Evolutionary conservation across 345 rosid species (phyloP).

Genomic region (Durio zibethinus): DNA sequence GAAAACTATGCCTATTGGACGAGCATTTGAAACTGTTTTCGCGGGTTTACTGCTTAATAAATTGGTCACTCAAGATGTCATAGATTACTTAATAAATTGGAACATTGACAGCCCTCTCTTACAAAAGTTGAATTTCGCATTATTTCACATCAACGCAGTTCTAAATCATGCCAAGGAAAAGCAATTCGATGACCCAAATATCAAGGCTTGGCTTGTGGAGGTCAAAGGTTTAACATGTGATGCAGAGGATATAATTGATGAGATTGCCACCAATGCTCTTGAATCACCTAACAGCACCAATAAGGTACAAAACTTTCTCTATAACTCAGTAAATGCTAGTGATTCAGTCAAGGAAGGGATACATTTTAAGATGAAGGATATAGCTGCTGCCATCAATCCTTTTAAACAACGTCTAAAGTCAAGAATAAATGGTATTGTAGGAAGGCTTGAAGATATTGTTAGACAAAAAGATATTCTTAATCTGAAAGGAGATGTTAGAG

Average conservation of each 20-base stretch:
- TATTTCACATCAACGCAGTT: neutral
- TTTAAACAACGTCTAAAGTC: neutral
- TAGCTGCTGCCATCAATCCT: neutral
- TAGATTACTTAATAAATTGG: neutral
- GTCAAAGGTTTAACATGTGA: neutral
- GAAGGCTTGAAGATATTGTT: neutral
- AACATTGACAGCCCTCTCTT: neutral
- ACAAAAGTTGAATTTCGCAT: neutral
- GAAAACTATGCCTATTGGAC: neutral
- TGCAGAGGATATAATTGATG: neutral
- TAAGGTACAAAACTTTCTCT: neutral
- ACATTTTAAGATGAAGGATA: neutral
- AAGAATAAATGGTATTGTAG: neutral
- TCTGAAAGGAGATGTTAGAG: neutral
- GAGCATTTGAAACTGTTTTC: neutral
- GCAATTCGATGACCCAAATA: neutral
- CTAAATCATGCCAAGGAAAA: neutral
- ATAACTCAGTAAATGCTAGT: neutral
- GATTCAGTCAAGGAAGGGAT: slow-evolving; percentile 3
- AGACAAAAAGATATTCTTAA: neutral
- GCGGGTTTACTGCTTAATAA: neutral
- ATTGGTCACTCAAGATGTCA: neutral
- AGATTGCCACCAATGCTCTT: neutral
- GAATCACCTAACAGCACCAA: neutral
- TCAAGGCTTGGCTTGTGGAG: neutral